Conservation (phyloP, 2,329 filamentous ascomycete species). For the Fusarium staphyleae region DNA sequence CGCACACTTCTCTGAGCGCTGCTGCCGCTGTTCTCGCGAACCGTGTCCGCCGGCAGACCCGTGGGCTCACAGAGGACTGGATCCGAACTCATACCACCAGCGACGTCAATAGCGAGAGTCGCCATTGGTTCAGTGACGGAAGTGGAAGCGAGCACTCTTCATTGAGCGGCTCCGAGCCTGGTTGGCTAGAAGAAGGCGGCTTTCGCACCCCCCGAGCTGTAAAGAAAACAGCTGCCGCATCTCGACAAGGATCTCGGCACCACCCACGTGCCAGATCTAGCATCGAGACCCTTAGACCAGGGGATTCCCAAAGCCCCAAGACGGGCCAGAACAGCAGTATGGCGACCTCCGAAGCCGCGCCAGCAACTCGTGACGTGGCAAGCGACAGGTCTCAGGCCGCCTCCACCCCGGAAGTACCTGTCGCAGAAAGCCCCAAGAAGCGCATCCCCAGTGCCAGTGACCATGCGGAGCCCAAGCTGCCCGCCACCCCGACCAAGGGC, state of each 20-base stretch:
- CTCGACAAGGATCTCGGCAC: conserved; percentile 47
- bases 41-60: conserved; percentile 63
- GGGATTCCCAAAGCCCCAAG: conserved; percentile 38
- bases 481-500: conserved; percentile 48
- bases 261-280: conserved; percentile 60
- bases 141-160: conserved; percentile 78
- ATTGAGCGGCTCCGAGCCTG: conserved; percentile 69
- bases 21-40: conserved; percentile 70
- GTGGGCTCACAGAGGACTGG: conserved; percentile 82
- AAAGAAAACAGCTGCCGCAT: conserved; percentile 32
- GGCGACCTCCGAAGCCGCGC: conserved; percentile 43
- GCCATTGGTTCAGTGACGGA: conserved; percentile 82
- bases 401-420: conserved; percentile 36
- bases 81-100: conserved; percentile 83
- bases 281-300: conserved; percentile 61
- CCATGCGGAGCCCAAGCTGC: conserved; percentile 43
- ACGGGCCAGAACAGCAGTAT: conserved; percentile 45
- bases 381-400: conserved; percentile 40
- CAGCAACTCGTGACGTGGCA: conserved; percentile 39
- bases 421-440: conserved; percentile 40
- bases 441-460: conserved; percentile 30
- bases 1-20: conserved; percentile 53
- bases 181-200: conserved; percentile 59
- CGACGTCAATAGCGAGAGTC: conserved; percentile 69
- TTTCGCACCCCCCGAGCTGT: conserved; percentile 56